Evolutionary conservation across 495 filamentous ascomycete species (phyloP), one percentile per base, ranked within the genome.

Genomic region (Tuber calosporum): DNA sequence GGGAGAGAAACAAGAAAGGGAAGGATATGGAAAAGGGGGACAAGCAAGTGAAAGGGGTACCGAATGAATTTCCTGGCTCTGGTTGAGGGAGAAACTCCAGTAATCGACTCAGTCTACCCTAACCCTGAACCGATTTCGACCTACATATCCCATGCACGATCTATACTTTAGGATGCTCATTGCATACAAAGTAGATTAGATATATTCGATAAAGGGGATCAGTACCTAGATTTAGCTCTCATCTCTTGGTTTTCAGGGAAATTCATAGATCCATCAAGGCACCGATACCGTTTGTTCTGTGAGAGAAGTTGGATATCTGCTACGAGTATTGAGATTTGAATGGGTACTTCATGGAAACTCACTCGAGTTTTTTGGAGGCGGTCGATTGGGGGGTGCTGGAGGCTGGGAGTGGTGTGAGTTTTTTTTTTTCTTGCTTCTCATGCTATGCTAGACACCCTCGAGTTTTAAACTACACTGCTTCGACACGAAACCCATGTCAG

Each of bases 381-480:
- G 53, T 62, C 53, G 13, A 62, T 62, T 62, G 26, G 53, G 53
- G 34, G 53, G 34, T 34, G 13, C 26, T 62, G 26, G 53, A 30
- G 34, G 53, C 53, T 62, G 53, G 26, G 17, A 34, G 26, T 19
- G 53, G 48, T 26, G 11, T 62, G 53, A 62, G 53, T 62, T 62
- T 62, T 62, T 62, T 62, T 62, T 43, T 0, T 53, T 34, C 53
- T 34, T 34, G 7, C 53, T 26, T 34, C 26, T 62, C 53, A 34
- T 62, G 53, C 26, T 17, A 62, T 62, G 53, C 26, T 62, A 62
- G 53, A 62, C 26, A 62, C 53, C 53, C 53, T 62, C 53, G 53
- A 62, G 53, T 62, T 62, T 62, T 62, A 62, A 62, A 62, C 53
- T 34, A 62, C 53, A 62, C 53, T 62, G 53, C 53, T 62, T 62